Evolutionary conservation across 129 eudicot species (phyloP).

Genomic region (Pseudognaphalium luteoalbum): DNA sequence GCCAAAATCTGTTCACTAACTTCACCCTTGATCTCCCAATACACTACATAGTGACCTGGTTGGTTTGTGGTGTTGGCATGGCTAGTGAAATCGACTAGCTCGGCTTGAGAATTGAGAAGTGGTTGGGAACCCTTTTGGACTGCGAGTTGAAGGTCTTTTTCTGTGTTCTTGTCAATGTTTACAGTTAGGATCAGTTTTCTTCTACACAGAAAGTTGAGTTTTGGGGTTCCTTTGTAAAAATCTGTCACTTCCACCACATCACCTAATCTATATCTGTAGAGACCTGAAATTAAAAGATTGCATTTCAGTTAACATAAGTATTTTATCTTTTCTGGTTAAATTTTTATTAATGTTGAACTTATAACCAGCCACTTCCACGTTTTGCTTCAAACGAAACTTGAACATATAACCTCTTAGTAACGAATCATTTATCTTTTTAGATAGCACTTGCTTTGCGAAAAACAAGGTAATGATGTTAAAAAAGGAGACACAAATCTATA

Average conservation of each 20-base stretch:
- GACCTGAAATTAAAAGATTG: slow-evolving; percentile 45
- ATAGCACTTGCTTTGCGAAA: too few relatives aligned
- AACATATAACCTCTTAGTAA: too few relatives aligned
- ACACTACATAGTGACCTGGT: slow-evolving; percentile 81
- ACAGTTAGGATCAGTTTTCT: slow-evolving; percentile 76
- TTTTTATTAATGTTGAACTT: too few relatives aligned
- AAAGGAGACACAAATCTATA: too few relatives aligned
- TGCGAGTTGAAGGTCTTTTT: slow-evolving; percentile 76
- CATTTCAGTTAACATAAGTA: not conserved
- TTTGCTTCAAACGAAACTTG: too few relatives aligned
- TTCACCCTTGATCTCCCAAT: slow-evolving; percentile 86
- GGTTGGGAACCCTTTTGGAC: slow-evolving; percentile 71
- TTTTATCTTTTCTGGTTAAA: too few relatives aligned
- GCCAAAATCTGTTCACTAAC: slow-evolving; percentile 43
- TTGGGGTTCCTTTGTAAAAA: slow-evolving; percentile 66
- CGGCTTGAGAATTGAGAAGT: slow-evolving; percentile 46
- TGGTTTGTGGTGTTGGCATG: slow-evolving; percentile 55
- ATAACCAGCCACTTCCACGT: too few relatives aligned
- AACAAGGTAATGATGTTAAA: too few relatives aligned
- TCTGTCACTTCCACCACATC: slow-evolving; percentile 87
- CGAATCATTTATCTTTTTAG: too few relatives aligned
- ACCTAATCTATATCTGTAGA: slow-evolving; percentile 79
- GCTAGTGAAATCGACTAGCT: slow-evolving; percentile 88
- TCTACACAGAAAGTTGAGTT: slow-evolving; percentile 72
- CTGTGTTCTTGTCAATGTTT: slow-evolving; percentile 88